Evolutionary conservation across 192 early-diverging fungal species (phyloP).

Genomic region (Lunasporangiospora selenospora): DNA sequence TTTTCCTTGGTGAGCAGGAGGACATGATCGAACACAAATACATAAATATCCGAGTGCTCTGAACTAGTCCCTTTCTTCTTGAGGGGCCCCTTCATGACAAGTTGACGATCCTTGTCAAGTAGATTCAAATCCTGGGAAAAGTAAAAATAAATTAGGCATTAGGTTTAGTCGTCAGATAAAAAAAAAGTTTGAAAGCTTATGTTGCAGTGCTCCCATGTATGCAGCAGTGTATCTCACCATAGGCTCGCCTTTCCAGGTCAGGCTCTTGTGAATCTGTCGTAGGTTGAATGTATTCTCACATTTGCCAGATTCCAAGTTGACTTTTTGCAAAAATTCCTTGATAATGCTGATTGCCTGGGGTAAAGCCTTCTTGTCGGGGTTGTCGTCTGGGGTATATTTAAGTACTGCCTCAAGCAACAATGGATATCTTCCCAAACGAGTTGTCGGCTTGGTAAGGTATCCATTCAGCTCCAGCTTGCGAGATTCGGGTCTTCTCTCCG

Average conservation of each 20-base stretch:
- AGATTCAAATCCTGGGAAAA: slow-evolving; percentile 73
- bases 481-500: slow-evolving; percentile 76
- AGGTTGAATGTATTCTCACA: slow-evolving; percentile 89
- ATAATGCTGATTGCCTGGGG: slow-evolving; percentile 78
- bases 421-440: slow-evolving; percentile 87
- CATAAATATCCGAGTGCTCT: slow-evolving; percentile 71
- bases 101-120: slow-evolving; percentile 67
- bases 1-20: slow-evolving; percentile 79
- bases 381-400: slow-evolving; percentile 81
- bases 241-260: slow-evolving; percentile 63
- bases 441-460: slow-evolving; percentile 87
- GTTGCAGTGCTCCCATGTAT: not conserved
- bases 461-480: slow-evolving; percentile 85
- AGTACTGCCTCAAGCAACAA: slow-evolving; percentile 83
- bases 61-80: slow-evolving; percentile 66
- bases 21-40: slow-evolving; percentile 90
- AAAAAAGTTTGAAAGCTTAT: not conserved
- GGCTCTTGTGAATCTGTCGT: slow-evolving; percentile 70
- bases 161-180: slow-evolving; percentile 11
- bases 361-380: slow-evolving; percentile 79
- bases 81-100: slow-evolving; percentile 84
- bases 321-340: slow-evolving; percentile 72
- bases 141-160: not conserved
- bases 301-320: slow-evolving; percentile 90
- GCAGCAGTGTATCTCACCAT: slow-evolving; percentile 5